Evolutionary conservation across 768 basidiomycete species (phyloP), one percentile per base, ranked within the genome.

Genomic region (Tulasnella sp.): DNA sequence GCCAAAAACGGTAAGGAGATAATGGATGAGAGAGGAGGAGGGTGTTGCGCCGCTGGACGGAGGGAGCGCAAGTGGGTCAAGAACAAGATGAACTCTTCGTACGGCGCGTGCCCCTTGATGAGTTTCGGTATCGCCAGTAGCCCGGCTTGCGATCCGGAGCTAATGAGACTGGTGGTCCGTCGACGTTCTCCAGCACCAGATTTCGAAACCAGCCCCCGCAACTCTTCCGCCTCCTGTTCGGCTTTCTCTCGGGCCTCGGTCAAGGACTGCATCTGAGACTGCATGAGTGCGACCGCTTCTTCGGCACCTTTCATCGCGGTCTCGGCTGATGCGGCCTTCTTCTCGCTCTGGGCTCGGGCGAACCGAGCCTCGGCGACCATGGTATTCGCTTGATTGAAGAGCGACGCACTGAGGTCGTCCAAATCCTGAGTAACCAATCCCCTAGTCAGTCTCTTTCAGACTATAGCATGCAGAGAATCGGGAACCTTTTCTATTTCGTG

Each of bases 281-380:
- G 94, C 90, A 97, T 92, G 25, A 89, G 85, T 69, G 90, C 85
- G 39, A 97, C 92, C 4, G 91, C 91, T 77, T 95, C 93, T 82
- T 97, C 96, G 0, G 94, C 93, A n/a, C 89, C 88, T 79, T 87
- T 89, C 77, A 96, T 82, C 11, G 93, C 91, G 31, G 86, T 85
- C 82, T 97, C 93, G 14, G 93, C 90, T 39, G 90, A 89, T 77
- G 88, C 88, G 1, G 91, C 89, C 80, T 93, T 92, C 54, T 90
- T 86, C 80, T 95, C 87, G 85, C 92, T 91, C 78, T 86, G 81
- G 4, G 91, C 90, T 42, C 86, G 85, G 19, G 82, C 84, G 77
- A 90, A 87, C 19, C 96, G 88, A 29, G 96, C 97, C 81, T 94
- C 92, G 0, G 93, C 94, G n/a, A 99, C 97, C 97, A 99, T 99